A percentile compares a stretch with the other conserved stretches of the same genome.
phyloP scores from a whole-genome alignment of 2,329 filamentous ascomycete genomes.

The Penicillium sp. region DNA sequence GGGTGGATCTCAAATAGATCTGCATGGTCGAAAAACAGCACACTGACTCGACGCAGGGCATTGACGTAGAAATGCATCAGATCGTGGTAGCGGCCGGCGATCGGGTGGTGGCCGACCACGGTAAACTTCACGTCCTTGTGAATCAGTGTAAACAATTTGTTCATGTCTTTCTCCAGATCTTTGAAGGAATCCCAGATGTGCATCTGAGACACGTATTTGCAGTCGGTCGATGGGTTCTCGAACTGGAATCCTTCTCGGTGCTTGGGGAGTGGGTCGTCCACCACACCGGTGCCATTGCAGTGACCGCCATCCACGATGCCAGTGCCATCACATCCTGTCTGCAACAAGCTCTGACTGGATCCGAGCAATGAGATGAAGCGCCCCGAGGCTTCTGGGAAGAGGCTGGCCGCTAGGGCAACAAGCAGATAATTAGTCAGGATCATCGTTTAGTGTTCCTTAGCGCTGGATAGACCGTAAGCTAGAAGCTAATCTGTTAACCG shows the following conservation, averaged over 20 bases:
- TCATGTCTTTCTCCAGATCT: constrained; percentile 33
- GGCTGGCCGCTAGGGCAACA: constrained; percentile 2
- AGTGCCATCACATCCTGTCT: constrained; percentile 17
- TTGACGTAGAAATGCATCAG: constrained; percentile 38
- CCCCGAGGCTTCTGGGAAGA: constrained; percentile 1
- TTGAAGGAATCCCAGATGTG: constrained; percentile 38
- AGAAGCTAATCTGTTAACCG: neutral
- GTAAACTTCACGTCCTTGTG: constrained; percentile 36
- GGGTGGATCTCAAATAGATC: constrained; percentile 35
- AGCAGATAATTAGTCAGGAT: neutral
- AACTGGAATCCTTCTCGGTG: constrained; percentile 33
- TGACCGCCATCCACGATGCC: constrained; percentile 27
- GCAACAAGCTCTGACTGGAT: neutral
- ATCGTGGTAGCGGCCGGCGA: constrained; percentile 34
- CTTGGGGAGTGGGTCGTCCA: constrained; percentile 19
- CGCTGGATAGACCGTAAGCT: neutral
- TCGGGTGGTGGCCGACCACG: constrained; percentile 35
- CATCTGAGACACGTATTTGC: constrained; percentile 33
- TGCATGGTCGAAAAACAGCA: constrained; percentile 30
- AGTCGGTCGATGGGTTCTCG: constrained; percentile 34
- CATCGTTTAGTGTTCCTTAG: neutral
- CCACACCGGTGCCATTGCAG: constrained; percentile 31
- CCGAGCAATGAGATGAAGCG: neutral
- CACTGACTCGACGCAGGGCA: constrained; percentile 31
- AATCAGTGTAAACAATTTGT: constrained; percentile 33